Evolutionary conservation across 306 rosid genomes (phyloP), one percentile per base, ranked within the genome.

Genomic region (Quercus gilva): DNA sequence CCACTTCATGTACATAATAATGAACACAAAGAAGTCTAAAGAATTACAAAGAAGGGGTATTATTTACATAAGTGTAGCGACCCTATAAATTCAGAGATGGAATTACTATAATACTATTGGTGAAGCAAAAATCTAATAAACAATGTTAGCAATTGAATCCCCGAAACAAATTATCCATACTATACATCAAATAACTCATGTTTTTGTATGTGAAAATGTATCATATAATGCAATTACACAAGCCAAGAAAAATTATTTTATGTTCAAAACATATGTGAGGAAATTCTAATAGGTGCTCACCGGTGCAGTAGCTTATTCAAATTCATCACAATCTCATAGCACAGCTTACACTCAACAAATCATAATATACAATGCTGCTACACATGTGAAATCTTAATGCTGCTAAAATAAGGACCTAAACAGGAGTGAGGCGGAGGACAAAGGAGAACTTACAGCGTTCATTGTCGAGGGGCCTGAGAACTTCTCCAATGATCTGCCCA

Each of bases 401-500:
- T 7, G 17, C 7, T 3, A 23, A 67, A 63, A 18, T 43, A 31
- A 45, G 2, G 35, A 64, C 33, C 55, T 67, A 82, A 75, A 53
- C 49, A 18, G 17, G 43, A 79, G 31, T 14, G 55, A 52, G 60
- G 52, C 11, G 21, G 64, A 21, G 37, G 74, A 41, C 52, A 69
- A 82, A 35, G 75, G 78, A 79, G 26, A 26, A 67, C 78, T 83
- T 86, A 96, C 97, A 77, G 80, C 98, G 97, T 79, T 93, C 99
- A 71, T 93, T 90, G 89, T 93, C 98, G 13, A 96, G 98, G 71
- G 94, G 99, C 82, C 98, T 83, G 69, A 96, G 97, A 83, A 96
- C 98, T 90, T 96, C 99, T 43, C 99, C 99, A 2, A 96, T 89
- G 41, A 91, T 88, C 90, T 93, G 98, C 21, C 98, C 99, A 81